Percentiles rank a stretch among this genome's conserved stretches.
Evolutionary conservation across 805 yeast species (phyloP).

Genomic region (Candida krabiensis): DNA sequence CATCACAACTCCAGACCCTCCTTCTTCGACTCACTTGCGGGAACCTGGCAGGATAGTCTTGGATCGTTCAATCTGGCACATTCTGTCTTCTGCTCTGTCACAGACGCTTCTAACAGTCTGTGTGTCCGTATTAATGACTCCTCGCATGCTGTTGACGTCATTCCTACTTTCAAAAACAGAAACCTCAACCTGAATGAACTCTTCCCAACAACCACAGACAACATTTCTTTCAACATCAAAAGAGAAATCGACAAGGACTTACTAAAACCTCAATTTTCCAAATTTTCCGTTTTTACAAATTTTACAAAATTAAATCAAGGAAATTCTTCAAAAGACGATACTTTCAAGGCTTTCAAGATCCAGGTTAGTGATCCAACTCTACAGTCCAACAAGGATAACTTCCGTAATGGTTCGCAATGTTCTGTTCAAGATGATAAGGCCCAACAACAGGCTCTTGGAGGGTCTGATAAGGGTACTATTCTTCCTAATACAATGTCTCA

Average conservation of each 20-base stretch:
- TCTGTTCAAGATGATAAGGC: conserved; percentile 7
- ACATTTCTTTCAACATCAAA: conserved; percentile 1
- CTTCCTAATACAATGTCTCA: background rate
- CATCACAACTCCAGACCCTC: conserved; percentile 11
- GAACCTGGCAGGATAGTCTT: conserved; percentile 37
- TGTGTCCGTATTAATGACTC: conserved; percentile 40
- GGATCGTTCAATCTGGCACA: conserved; percentile 36
- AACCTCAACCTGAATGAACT: conserved; percentile 17
- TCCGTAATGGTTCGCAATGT: conserved; percentile 19
- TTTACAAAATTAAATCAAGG: conserved; percentile 9
- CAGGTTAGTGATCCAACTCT: conserved; percentile 26
- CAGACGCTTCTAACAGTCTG: conserved; percentile 30
- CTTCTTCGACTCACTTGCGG: conserved; percentile 44
- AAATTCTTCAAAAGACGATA: conserved; percentile 3
- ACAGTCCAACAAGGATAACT: conserved; percentile 16
- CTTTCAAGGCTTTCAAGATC: conserved; percentile 24
- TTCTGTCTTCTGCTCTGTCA: conserved; percentile 45
- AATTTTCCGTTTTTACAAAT: conserved; percentile 16
- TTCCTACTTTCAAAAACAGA: conserved; percentile 26
- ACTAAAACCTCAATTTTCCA: conserved; percentile 18
- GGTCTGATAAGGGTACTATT: conserved; percentile 4
- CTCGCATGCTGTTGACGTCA: conserved; percentile 27
- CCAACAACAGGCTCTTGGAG: conserved; percentile 5
- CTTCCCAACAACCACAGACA: conserved; percentile 7
- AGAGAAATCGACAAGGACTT: conserved; percentile 8